These are phyloP conservation scores for Cutaneotrichosporon sp. DNA, from an alignment of 1,284 basidiomycete genomes.

Conservation along the genomic window DNA sequence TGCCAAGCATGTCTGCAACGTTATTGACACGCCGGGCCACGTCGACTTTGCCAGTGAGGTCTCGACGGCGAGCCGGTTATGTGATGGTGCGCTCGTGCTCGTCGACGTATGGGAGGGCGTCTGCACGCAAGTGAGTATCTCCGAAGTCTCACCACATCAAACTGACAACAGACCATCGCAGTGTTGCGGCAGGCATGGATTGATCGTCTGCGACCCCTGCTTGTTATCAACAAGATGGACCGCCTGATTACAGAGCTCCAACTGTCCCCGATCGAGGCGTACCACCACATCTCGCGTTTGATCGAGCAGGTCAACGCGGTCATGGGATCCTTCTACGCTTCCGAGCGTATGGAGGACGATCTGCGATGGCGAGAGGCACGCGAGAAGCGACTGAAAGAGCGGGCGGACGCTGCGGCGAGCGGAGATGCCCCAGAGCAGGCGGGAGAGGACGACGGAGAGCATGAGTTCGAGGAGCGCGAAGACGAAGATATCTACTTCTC, in stretches of 20 bases:
- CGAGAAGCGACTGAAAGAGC: constrained; percentile 69
- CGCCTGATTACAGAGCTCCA: constrained; percentile 91
- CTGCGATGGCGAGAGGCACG: constrained; percentile 87
- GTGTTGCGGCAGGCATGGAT: constrained; percentile 94
- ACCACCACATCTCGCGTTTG: constrained; percentile 85
- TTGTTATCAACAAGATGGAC: constrained; percentile 98
- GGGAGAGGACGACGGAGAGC: constrained; percentile 45
- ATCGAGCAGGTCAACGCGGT: constrained; percentile 98
- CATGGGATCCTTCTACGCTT: constrained; percentile 93
- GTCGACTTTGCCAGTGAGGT: constrained; percentile 98
- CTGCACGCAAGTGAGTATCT: constrained; percentile 77
- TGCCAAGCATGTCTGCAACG: constrained; percentile 57
- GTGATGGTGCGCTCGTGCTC: constrained; percentile 93
- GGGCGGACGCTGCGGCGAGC: constrained; percentile 57
- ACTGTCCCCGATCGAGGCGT: constrained; percentile 84
- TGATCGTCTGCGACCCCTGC: constrained; percentile 80
- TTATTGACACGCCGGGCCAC: constrained; percentile 98
- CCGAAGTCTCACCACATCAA: neutral
- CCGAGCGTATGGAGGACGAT: constrained; percentile 97
- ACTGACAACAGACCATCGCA: constrained; percentile 70
- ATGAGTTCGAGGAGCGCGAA: constrained; percentile 81
- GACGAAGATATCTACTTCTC: constrained; percentile 98
- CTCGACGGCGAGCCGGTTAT: constrained; percentile 85
- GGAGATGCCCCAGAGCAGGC: constrained; percentile 25
- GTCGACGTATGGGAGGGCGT: constrained; percentile 98